Conservation (phyloP, 1,139 yeast species). For the Wickerhamomyces sp. region DNA sequence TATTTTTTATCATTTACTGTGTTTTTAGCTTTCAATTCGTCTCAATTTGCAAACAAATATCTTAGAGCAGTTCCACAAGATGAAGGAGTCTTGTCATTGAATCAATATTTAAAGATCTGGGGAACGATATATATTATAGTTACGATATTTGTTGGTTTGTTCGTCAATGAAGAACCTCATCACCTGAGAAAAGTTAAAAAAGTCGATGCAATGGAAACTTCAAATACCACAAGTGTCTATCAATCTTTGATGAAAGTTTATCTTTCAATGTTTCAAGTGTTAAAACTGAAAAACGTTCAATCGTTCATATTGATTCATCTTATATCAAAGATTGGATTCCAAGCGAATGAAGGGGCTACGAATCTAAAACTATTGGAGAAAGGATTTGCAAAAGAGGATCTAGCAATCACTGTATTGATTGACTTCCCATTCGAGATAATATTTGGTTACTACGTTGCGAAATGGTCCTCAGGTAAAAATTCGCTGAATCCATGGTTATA, state of each 20-base stretch:
- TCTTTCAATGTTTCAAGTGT: constrained; percentile 67
- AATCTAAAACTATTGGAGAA: constrained; percentile 87
- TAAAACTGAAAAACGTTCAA: constrained; percentile 73
- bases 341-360: constrained; percentile 94
- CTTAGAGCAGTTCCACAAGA: constrained; percentile 57
- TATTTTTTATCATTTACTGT: constrained; percentile 89
- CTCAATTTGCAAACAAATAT: constrained; percentile 87
- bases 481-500: constrained; percentile 84
- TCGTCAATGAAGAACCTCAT: constrained; percentile 64
- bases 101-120: constrained; percentile 73
- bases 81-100: constrained; percentile 64
- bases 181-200: constrained; percentile 33
- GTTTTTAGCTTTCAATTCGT: constrained; percentile 83
- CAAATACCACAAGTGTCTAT: constrained; percentile 4
- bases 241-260: constrained; percentile 48
- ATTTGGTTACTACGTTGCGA: constrained; percentile 93
- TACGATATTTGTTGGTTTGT: constrained; percentile 53
- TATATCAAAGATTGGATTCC: constrained; percentile 85
- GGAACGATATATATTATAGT: constrained; percentile 68
- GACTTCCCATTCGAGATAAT: constrained; percentile 95
- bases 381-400: constrained; percentile 89
- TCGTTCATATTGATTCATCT: constrained; percentile 70
- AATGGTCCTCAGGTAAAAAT: constrained; percentile 77
- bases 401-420: constrained; percentile 85
- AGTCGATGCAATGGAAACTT: constrained; percentile 26